Base-by-base conservation (phyloP, 805 yeast species). In the Clavispora vitiphila region DNA sequence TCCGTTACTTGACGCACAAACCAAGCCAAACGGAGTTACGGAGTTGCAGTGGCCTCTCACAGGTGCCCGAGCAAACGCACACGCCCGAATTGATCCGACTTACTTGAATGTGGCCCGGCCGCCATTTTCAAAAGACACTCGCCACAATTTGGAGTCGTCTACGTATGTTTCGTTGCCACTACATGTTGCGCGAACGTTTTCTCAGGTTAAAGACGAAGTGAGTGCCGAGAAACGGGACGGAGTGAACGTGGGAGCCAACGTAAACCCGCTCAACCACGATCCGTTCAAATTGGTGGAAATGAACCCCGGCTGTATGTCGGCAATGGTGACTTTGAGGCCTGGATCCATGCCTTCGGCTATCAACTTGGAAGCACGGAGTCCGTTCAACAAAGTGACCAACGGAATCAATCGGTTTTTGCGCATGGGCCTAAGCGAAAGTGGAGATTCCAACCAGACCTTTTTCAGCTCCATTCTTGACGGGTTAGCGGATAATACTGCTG, bases 151-250 rank as follows among this genome's bases (percentile, higher is more conserved):
- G 22, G 75, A 77, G 46, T 76, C 80, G 10, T 67, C 68, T 11
- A 76, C 81, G 0, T 77, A 77, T 47, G 77, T 76, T 1, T 69
- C 79, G 8, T 49, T 76, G 19, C 78, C 81, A 1, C 68, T 67
- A 42, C 79, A 74, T 49, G 66, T 76, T 6, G 72, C 73, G 39
- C 61, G 58, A 31, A 57, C 70, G 29, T 66, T 77, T 36, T 48
- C 55, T 14, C 69, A 44, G 57, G 63, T 24, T 39, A 63, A 57
- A 57, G 69, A 55, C 1, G 59, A 57, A 5, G 57, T 61, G 20
- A 57, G 59, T 34, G 61, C 60, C 35, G 71, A 64, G 34, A 64
- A 62, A 22, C 50, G 66, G 38, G 76, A 70, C 21, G 42, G 40
- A 14, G 49, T 71, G 50, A 73, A 66, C 21, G 64, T 78, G 16